Conservation (phyloP, 2,329 filamentous ascomycete genomes). For the Cercospora sesami region DNA sequence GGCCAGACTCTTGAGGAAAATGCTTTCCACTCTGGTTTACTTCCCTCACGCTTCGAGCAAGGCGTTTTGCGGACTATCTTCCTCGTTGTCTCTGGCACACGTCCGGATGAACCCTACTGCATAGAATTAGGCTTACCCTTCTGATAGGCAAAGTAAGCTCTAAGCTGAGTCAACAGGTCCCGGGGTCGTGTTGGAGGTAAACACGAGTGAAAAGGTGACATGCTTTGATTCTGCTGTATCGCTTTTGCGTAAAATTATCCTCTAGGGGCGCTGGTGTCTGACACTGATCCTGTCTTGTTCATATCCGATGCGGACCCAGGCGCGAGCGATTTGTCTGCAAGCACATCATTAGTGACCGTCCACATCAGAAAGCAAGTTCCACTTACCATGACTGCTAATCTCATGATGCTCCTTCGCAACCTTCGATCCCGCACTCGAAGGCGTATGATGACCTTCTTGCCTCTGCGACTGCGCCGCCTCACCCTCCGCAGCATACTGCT, state of each 20-base stretch:
- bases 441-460: slow-evolving; percentile 25
- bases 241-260: slow-evolving; percentile 6
- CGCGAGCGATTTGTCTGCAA: slow-evolving; percentile 15
- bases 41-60: no score
- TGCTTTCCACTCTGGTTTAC: no score
- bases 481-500: slow-evolving; percentile 22
- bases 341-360: background rate
- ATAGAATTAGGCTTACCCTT: no score
- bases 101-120: no score
- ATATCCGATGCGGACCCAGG: slow-evolving; percentile 20
- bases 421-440: slow-evolving; percentile 9
- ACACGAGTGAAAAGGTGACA: background rate
- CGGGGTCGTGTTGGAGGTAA: no score
- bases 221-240: background rate
- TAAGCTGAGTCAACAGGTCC: no score
- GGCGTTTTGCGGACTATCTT: no score
- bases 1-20: no score
- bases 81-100: no score
- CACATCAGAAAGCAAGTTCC: background rate
- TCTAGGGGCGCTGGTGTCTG: slow-evolving; percentile 13
- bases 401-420: slow-evolving; percentile 25
- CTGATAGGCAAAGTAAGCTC: no score
- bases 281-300: slow-evolving; percentile 15
- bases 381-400: slow-evolving; percentile 22
- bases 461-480: slow-evolving; percentile 22